Evolutionary conservation across 805 yeast genomes (phyloP).

Genomic region (Peterozyma toletana): DNA sequence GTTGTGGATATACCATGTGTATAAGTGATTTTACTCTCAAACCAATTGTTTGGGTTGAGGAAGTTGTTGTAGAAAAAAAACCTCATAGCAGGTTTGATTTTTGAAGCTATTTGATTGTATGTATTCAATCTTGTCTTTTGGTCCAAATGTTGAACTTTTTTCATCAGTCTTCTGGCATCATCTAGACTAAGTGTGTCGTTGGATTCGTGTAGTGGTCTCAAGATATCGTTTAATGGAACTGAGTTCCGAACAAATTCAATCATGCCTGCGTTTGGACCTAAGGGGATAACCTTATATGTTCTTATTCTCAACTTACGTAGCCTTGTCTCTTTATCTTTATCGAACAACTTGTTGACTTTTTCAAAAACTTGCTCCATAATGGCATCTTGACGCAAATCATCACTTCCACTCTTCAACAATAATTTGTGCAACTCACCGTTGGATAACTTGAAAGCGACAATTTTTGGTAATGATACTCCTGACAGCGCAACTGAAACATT

Average conservation of each 20-base stretch:
- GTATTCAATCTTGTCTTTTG: conserved; percentile 33
- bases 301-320: conserved; percentile 56
- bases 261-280: conserved; percentile 82
- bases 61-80: conserved; percentile 65
- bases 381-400: conserved; percentile 91
- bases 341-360: conserved; percentile 67
- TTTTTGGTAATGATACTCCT: conserved; percentile 86
- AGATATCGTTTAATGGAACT: conserved; percentile 57
- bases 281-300: conserved; percentile 84
- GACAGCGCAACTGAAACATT: conserved; percentile 59
- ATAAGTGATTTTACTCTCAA: conserved; percentile 52
- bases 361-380: conserved; percentile 96
- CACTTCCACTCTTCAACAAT: conserved; percentile 78
- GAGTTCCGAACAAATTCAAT: conserved; percentile 87
- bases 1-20: conserved; percentile 76
- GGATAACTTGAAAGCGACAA: conserved; percentile 45
- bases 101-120: conserved; percentile 38
- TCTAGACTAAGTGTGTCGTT: conserved; percentile 40
- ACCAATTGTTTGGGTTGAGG: conserved; percentile 69
- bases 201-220: conserved; percentile 54
- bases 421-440: conserved; percentile 55
- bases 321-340: conserved; percentile 46
- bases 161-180: conserved; percentile 61
- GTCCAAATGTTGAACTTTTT: conserved; percentile 40
- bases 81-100: conserved; percentile 62